phyloP scores from a whole-genome alignment of 2,329 filamentous ascomycete species.

The Nemania diffusa region DNA sequence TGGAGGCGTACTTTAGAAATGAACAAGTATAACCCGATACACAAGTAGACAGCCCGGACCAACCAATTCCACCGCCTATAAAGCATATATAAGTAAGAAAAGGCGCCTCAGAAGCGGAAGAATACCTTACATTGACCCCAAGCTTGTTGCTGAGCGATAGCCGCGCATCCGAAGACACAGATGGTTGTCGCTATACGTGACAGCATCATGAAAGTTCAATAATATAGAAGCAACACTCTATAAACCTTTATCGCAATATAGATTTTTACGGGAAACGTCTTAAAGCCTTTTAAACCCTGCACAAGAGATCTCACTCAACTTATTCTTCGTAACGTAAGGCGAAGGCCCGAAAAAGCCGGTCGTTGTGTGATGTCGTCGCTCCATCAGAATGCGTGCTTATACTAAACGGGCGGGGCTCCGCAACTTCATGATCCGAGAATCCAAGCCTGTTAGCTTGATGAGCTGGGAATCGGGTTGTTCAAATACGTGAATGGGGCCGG shows the following conservation, averaged over 20 bases:
- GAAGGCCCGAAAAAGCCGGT: constrained; percentile 32
- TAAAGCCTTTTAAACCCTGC: background rate
- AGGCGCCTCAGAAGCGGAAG: background rate
- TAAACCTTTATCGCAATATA: background rate
- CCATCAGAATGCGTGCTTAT: constrained; percentile 5
- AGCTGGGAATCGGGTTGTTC: background rate
- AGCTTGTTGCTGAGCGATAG: constrained; percentile 31
- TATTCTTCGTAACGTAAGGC: background rate
- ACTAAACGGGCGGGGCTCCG: constrained; percentile 7
- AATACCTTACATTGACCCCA: constrained; percentile 36
- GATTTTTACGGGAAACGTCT: background rate
- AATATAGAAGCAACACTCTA: background rate
- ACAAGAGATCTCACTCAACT: background rate
- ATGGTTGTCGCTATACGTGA: constrained; percentile 7
- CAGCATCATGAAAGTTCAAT: constrained; percentile 20
- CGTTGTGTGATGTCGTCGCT: background rate
- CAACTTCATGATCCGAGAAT: background rate
- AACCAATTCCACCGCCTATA: constrained; percentile 34
- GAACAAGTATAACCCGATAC: constrained; percentile 35
- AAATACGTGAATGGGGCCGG: constrained; percentile 1
- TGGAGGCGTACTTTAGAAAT: constrained; percentile 26
- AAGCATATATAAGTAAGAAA: constrained; percentile 2
- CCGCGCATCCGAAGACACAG: constrained; percentile 25
- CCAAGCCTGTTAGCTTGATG: background rate
- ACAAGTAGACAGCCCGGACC: constrained; percentile 29